phyloP scores from a whole-genome alignment of 106 monocot species.

The Dendrobium nobile region DNA sequence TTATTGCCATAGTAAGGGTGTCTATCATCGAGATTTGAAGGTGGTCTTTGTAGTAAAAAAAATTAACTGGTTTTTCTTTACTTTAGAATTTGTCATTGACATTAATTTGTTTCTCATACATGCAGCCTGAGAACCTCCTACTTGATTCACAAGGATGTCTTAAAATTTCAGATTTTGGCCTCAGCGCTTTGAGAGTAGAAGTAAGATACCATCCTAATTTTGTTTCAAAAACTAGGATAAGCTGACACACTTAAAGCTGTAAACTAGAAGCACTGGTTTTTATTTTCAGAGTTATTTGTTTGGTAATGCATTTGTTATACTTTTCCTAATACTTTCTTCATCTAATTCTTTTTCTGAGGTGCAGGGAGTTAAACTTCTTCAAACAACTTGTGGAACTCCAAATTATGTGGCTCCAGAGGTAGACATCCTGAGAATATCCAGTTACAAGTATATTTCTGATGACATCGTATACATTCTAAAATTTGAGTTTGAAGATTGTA shows the following conservation, averaged over 20 bases:
- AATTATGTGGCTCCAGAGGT: conserved; percentile 99
- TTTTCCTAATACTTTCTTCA: background rate
- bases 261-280: background rate
- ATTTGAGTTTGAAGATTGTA: background rate
- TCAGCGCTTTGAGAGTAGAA: conserved; percentile 71
- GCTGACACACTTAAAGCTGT: background rate
- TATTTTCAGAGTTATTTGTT: conserved; percentile 1
- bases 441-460: conserved; percentile 1
- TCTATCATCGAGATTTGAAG: conserved; percentile 95
- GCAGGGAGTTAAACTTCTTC: conserved; percentile 70
- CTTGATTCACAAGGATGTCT: conserved; percentile 90
- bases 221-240: background rate
- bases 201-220: conserved; percentile 25
- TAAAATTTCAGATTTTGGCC: conserved; percentile 97
- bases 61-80: background rate
- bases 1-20: conserved; percentile 88
- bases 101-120: conserved; percentile 19
- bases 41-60: conserved; percentile 17
- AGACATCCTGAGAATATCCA: conserved; percentile 6
- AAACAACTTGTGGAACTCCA: conserved; percentile 94
- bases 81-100: conserved; percentile 3
- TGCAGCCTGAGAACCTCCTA: conserved; percentile 91
- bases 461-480: conserved; percentile 2
- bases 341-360: background rate
- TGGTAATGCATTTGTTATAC: background rate